phyloP scores from a whole-genome alignment of 768 basidiomycete genomes.

The Lactarius evosmus region DNA sequence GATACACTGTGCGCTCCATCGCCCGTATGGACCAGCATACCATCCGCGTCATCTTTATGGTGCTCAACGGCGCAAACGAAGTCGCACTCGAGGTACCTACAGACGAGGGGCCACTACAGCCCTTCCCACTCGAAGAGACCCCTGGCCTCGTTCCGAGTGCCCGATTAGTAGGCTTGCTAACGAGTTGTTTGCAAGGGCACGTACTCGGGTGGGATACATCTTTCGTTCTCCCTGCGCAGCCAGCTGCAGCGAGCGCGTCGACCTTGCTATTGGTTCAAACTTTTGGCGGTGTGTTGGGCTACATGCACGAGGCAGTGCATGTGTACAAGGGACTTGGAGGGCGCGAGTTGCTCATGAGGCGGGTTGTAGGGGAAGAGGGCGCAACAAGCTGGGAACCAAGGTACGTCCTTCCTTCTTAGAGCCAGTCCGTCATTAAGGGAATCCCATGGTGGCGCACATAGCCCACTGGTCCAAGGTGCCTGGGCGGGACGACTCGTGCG shows the following conservation, averaged over 20 bases:
- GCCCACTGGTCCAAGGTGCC: constrained; percentile 54
- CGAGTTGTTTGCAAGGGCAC: constrained; percentile 59
- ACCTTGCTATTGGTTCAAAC: constrained; percentile 53
- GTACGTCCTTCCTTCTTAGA: no score
- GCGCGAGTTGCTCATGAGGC: no score
- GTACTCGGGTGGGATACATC: constrained; percentile 65
- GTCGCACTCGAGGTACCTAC: constrained; percentile 45
- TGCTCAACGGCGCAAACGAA: constrained; percentile 31
- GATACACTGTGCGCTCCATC: constrained; percentile 46
- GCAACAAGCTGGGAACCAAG: no score
- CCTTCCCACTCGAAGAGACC: no score
- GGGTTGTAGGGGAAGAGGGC: no score
- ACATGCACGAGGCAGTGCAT: no score
- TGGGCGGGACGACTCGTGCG: no score
- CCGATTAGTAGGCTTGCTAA: no score
- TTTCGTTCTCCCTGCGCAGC: constrained; percentile 52
- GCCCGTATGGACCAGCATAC: constrained; percentile 40
- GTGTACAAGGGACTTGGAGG: no score
- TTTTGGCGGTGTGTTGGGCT: no score
- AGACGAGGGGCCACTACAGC: constrained; percentile 44
- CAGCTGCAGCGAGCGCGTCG: constrained; percentile 58
- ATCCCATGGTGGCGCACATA: constrained; percentile 31
- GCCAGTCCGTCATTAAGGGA: no score
- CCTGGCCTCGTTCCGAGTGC: no score
- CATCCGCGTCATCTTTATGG: constrained; percentile 43